phyloP scores from a whole-genome alignment of 2,329 filamentous ascomycete genomes.

The Trichoderma brevicompactum region DNA sequence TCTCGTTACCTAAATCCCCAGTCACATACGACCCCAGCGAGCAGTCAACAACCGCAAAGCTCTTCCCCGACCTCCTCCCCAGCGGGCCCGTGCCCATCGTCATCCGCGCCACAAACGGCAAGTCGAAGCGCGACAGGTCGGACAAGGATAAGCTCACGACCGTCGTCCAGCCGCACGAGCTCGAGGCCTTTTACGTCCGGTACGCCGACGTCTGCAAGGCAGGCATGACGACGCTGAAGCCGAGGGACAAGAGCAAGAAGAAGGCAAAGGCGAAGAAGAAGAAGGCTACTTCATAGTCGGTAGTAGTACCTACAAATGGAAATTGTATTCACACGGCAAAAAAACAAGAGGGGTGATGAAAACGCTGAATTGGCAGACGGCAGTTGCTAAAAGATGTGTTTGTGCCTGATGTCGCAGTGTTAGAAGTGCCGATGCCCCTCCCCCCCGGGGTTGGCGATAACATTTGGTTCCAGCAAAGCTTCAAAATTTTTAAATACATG shows the following conservation, averaged over 20 bases:
- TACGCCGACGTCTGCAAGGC: conserved; percentile 92
- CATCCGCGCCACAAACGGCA: conserved; percentile 83
- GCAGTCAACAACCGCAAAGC: conserved; percentile 50
- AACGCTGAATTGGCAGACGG: neutral
- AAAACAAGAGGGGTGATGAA: no score
- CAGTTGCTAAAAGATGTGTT: neutral
- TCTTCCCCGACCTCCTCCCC: conserved; percentile 64
- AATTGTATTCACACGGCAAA: no score
- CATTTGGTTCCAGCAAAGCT: neutral
- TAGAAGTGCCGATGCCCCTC: neutral
- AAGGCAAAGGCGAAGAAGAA: conserved; percentile 78
- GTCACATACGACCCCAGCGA: conserved; percentile 52
- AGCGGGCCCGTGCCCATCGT: conserved; percentile 70
- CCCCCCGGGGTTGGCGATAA: neutral
- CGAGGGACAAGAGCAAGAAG: conserved; percentile 86
- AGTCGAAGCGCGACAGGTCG: conserved; percentile 60
- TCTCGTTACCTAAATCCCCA: conserved; percentile 32
- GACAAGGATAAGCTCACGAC: conserved; percentile 79
- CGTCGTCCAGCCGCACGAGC: conserved; percentile 72
- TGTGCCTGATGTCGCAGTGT: neutral
- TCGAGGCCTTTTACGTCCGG: conserved; percentile 79
- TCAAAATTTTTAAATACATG: neutral
- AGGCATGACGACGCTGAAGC: conserved; percentile 89
- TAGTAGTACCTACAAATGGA: no score
- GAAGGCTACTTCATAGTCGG: conserved; percentile 47